Evolutionary conservation across 208 protist species (phyloP).

Genomic region (Tritrichomonas foetus): DNA sequence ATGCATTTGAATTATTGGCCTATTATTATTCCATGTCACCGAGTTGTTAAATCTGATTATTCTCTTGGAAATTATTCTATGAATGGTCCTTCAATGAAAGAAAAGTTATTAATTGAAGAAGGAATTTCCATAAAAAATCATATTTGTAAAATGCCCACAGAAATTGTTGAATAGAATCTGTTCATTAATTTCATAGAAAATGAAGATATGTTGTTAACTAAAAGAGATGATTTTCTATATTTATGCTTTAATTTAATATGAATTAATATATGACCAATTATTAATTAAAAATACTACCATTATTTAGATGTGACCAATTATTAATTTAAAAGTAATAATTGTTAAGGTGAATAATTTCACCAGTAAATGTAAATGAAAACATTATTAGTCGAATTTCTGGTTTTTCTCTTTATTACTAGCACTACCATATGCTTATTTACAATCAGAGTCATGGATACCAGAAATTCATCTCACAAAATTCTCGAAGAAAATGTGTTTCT

Average conservation of each 20-base stretch:
- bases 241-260: no score
- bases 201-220: no score
- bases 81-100: neutral
- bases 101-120: neutral
- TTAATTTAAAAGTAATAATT: neutral
- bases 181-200: neutral
- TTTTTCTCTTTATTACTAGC: neutral
- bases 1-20: neutral
- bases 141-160: neutral
- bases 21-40: neutral
- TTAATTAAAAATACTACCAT: no score
- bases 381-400: neutral
- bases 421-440: neutral
- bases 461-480: no score
- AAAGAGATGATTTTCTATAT: no score
- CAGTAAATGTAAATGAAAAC: neutral
- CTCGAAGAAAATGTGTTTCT: neutral
- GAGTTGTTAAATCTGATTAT: neutral
- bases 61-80: neutral
- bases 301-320: no score
- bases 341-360: neutral
- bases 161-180: neutral
- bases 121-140: neutral
- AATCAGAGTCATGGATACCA: no score
- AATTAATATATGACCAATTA: no score